A percentile compares a stretch with the other conserved stretches of the same genome.
These are phyloP conservation scores for Cordyceps fumosorosea DNA, from an alignment of 2,329 filamentous ascomycete genomes.

Conservation along the genomic window DNA sequence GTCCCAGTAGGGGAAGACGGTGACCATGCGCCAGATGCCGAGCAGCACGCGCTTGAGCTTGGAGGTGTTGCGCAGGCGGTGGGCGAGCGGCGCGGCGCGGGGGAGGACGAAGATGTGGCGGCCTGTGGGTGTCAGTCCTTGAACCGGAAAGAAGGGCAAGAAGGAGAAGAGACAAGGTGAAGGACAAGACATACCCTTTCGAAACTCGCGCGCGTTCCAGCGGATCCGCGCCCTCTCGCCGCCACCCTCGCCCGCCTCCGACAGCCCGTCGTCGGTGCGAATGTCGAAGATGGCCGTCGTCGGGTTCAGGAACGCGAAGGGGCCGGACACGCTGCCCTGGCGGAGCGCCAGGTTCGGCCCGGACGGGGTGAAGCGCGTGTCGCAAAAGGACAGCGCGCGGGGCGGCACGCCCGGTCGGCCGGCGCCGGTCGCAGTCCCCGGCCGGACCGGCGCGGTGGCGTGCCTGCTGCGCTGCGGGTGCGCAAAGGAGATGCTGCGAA, in stretches of 20 bases:
- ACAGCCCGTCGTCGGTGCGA: constrained; percentile 1
- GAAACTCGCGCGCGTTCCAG: constrained; percentile 16
- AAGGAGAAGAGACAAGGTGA: background rate
- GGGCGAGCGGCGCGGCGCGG: constrained; percentile 14
- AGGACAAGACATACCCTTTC: constrained; percentile 9
- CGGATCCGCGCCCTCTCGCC: constrained; percentile 13
- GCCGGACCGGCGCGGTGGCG: background rate
- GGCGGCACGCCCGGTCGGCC: background rate
- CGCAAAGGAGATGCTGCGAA: constrained; percentile 12
- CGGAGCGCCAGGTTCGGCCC: constrained; percentile 15
- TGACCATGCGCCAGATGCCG: constrained; percentile 18
- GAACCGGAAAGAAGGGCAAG: background rate
- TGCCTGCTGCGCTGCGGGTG: background rate
- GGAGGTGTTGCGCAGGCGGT: constrained; percentile 12
- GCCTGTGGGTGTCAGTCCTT: background rate
- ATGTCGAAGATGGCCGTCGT: constrained; percentile 17
- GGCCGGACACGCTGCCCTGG: constrained; percentile 14
- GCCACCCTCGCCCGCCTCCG: background rate
- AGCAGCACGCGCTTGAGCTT: constrained; percentile 10
- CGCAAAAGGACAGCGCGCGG: constrained; percentile 13
- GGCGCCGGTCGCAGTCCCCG: no score
- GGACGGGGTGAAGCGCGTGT: constrained; percentile 12
- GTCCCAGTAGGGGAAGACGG: constrained; percentile 19
- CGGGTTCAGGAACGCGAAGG: constrained; percentile 16
- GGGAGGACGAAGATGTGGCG: constrained; percentile 15